phyloP scores from a whole-genome alignment of 116 monocot genomes.

The Trichopus zeylanicus region DNA sequence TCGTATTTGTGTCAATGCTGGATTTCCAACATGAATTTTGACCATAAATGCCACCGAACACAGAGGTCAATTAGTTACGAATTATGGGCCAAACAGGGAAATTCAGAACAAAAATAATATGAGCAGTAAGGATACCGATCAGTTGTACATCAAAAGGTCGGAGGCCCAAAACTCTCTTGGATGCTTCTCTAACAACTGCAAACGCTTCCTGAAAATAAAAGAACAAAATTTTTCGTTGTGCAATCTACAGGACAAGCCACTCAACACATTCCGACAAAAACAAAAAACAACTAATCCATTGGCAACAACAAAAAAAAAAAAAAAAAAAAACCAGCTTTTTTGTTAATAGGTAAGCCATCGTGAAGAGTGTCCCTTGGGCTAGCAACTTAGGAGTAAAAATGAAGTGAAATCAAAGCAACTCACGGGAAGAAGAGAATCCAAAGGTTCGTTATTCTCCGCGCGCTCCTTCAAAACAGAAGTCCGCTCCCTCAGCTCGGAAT shows the following conservation, averaged over 20 bases:
- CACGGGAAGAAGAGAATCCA: constrained; percentile 84
- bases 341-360: too few species aligned
- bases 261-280: too few species aligned
- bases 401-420: constrained; percentile 2
- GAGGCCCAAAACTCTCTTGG: constrained; percentile 91
- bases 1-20: too few species aligned
- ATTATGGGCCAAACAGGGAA: constrained; percentile 5
- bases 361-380: too few species aligned
- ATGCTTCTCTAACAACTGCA: constrained; percentile 95
- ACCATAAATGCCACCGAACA: too few species aligned
- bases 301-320: too few species aligned
- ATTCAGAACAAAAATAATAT: background rate
- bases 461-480: constrained; percentile 65
- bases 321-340: too few species aligned
- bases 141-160: constrained; percentile 98
- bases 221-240: constrained; percentile 4
- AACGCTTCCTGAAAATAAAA: constrained; percentile 80
- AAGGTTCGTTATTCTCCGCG: constrained; percentile 50
- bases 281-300: too few species aligned
- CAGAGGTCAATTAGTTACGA: too few species aligned
- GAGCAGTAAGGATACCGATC: constrained; percentile 44
- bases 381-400: too few species aligned
- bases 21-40: too few species aligned
- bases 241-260: too few species aligned
- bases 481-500: constrained; percentile 67